These are phyloP conservation scores for Neurospora hispaniola DNA, from an alignment of 495 filamentous ascomycete species.

Conservation along the genomic window DNA sequence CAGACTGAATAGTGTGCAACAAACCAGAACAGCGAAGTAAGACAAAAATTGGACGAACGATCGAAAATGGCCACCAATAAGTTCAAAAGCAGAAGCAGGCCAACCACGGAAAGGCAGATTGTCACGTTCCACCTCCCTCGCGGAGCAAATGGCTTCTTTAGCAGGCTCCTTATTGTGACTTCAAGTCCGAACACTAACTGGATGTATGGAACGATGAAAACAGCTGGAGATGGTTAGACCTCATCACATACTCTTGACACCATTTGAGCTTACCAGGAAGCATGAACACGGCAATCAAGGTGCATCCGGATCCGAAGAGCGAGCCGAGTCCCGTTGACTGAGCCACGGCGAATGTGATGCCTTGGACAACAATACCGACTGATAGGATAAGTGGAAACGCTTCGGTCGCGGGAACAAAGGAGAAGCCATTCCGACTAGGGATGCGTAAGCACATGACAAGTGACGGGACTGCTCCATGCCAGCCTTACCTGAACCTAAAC, in stretches of 20 bases:
- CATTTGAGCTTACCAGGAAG: slow-evolving; percentile 31
- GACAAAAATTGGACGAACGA: slow-evolving; percentile 29
- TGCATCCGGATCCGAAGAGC: slow-evolving; percentile 30
- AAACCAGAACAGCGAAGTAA: slow-evolving; percentile 41
- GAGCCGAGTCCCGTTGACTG: slow-evolving; percentile 33
- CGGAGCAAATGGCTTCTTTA: slow-evolving; percentile 27
- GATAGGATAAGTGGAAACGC: slow-evolving; percentile 37
- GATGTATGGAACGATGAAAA: slow-evolving; percentile 38
- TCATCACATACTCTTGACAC: background rate
- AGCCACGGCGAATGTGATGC: slow-evolving; percentile 33
- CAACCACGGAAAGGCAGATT: slow-evolving; percentile 30
- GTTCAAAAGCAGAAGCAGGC: slow-evolving; percentile 26
- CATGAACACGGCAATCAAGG: slow-evolving; percentile 33
- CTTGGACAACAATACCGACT: slow-evolving; percentile 34
- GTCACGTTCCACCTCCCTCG: slow-evolving; percentile 32
- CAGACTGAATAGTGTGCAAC: slow-evolving; percentile 32
- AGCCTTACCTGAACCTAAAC: slow-evolving; percentile 20
- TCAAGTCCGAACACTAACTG: slow-evolving; percentile 37
- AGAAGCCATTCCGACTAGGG: slow-evolving; percentile 22
- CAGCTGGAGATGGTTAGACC: slow-evolving; percentile 23
- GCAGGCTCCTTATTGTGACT: slow-evolving; percentile 29
- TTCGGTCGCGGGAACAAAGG: slow-evolving; percentile 29
- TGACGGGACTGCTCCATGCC: background rate
- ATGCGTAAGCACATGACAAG: slow-evolving; percentile 6
- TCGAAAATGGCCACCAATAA: slow-evolving; percentile 35